Evolutionary conservation across 495 filamentous ascomycete genomes (phyloP), one percentile per base, ranked within the genome.

Genomic region (Terfezia claveryi): DNA sequence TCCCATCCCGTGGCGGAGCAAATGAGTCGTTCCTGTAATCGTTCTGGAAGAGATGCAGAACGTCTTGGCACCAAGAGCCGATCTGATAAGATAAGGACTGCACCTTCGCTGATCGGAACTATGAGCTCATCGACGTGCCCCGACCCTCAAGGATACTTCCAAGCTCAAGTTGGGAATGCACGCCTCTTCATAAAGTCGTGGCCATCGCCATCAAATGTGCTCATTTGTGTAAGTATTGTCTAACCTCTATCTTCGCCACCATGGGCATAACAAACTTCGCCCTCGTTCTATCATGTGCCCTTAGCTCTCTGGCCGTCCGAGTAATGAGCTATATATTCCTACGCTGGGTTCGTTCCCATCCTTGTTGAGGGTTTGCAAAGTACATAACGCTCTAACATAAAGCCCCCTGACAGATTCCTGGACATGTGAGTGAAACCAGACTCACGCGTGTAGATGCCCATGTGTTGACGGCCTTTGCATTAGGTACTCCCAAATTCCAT

Each of bases 301-400:
- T 72, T 12, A 84, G 78, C 69, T 91, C 87, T 9, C 56, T 73
- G 1, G 63, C 62, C 2, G 61, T 94, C 52, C 74, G 87, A 52
- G 23, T 79, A 1, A 55, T 72, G 11, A 71, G 75, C 54, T 91
- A 81, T 63, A 59, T 87, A 55, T 94, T 95, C 65, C 69, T 95
- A 23, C 73, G 91, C 79, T 94, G 86, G 87, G 87, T 93, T 72
- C 59, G 71, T 67, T 53, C 49, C 50, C 27, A 51, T 23, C 11
- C 23, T 51, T 6, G 27, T 23, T 46, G 41, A 14, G 4, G 8
- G 3, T 9, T 14, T 46, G 12, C 41, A 2, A 20, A 14, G 50
- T 12, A 27, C 20, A 20, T 20, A 51, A 12, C n/a, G 27, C 5
- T 32, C 16, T 20, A 51, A 23, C 10, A 5, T 32, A 12, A 5